Percentiles rank a stretch among this genome's conserved stretches.
phyloP scores from a whole-genome alignment of 306 rosid genomes.

The Quercus gilva region DNA sequence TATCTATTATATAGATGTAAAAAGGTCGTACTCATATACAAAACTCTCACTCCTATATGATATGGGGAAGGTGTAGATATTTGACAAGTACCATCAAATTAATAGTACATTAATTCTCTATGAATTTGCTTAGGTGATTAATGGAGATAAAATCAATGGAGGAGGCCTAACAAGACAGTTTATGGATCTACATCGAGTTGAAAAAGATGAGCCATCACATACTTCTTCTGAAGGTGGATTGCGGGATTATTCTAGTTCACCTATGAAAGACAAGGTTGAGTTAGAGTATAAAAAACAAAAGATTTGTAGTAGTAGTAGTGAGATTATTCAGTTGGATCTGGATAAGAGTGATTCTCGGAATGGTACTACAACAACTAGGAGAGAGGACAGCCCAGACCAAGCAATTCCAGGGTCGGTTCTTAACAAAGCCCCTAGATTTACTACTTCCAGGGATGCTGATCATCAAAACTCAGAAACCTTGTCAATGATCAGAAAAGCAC shows the following conservation, averaged over 20 bases:
- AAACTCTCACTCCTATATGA: too few species aligned
- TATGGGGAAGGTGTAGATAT: too few species aligned
- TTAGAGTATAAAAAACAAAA: slow-evolving; percentile 22
- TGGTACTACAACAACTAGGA: neutral
- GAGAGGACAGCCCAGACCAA: slow-evolving; percentile 11
- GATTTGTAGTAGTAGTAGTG: neutral
- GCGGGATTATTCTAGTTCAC: neutral
- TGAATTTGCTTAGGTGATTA: slow-evolving; percentile 20
- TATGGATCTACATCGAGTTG: slow-evolving; percentile 28
- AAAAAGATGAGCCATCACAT: slow-evolving; percentile 24
- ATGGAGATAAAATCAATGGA: slow-evolving; percentile 16
- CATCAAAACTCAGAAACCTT: slow-evolving; percentile 41
- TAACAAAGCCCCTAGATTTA: slow-evolving; percentile 35
- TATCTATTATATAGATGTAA: neutral
- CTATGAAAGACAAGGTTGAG: slow-evolving; percentile 28
- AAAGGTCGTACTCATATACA: too few species aligned
- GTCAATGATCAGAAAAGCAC: slow-evolving; percentile 59
- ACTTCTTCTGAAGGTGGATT: slow-evolving; percentile 30
- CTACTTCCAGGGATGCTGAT: slow-evolving; percentile 20
- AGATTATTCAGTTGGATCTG: neutral
- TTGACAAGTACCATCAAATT: neutral
- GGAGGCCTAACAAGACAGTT: slow-evolving; percentile 30
- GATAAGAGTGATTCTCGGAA: slow-evolving; percentile 17
- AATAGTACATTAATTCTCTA: neutral
- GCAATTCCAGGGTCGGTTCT: slow-evolving; percentile 28